Evolutionary conservation across 2,329 filamentous ascomycete species (phyloP).

Genomic region (Chlorencoelia australis): DNA sequence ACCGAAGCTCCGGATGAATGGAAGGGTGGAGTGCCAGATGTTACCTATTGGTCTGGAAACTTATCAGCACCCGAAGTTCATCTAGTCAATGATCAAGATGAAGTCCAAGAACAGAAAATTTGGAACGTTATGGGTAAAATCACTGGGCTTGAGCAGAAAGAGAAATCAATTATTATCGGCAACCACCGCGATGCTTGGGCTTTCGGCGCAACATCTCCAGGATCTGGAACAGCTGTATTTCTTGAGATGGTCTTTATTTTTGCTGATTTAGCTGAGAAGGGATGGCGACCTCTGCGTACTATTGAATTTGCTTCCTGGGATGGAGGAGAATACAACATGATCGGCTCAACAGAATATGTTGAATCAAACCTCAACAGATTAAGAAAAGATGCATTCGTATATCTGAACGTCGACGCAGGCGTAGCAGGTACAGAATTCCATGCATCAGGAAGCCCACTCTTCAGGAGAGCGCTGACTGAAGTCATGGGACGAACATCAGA

Average conservation of each 20-base stretch:
- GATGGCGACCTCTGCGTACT: constrained; percentile 86
- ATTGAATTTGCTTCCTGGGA: constrained; percentile 98
- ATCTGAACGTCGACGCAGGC: constrained; percentile 83
- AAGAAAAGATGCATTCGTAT: constrained; percentile 67
- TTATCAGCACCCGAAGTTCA: constrained; percentile 65
- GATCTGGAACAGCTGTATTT: constrained; percentile 82
- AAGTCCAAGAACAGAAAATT: constrained; percentile 70
- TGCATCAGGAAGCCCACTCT: constrained; percentile 73
- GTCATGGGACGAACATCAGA: constrained; percentile 68
- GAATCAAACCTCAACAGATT: constrained; percentile 71
- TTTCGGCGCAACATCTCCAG: constrained; percentile 76
- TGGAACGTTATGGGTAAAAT: constrained; percentile 89
- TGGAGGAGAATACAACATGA: constrained; percentile 81
- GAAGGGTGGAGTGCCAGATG: constrained; percentile 65
- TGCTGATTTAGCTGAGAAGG: constrained; percentile 62
- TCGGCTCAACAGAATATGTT: constrained; percentile 91
- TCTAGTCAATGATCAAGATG: constrained; percentile 79
- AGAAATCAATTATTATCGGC: constrained; percentile 80
- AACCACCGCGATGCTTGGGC: constrained; percentile 93
- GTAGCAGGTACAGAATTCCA: constrained; percentile 66
- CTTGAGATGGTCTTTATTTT: constrained; percentile 82
- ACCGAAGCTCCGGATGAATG: constrained; percentile 58
- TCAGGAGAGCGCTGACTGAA: constrained; percentile 60
- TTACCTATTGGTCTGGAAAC: constrained; percentile 83
- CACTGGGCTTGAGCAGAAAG: constrained; percentile 68